Evolutionary conservation across 495 filamentous ascomycete genomes (phyloP).

Genomic region (Neurospora sp.): DNA sequence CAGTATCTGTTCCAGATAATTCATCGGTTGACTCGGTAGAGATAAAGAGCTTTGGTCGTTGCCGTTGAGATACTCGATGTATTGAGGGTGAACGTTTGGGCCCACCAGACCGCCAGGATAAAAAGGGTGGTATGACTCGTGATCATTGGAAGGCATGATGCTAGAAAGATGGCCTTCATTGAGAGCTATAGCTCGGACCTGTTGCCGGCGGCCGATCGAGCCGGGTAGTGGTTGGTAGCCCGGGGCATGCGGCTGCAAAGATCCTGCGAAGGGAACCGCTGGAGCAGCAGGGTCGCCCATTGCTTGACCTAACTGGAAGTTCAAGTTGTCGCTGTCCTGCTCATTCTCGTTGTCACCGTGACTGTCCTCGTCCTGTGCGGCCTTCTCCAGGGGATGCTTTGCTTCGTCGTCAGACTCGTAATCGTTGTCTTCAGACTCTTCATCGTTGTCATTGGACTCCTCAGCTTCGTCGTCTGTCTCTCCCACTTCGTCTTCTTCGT

Average conservation of each 20-base stretch:
- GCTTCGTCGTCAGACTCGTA: background rate
- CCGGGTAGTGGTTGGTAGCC: background rate
- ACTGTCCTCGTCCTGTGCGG: background rate
- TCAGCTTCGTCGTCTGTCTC: too few species aligned
- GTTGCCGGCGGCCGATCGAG: background rate
- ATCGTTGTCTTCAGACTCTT: background rate
- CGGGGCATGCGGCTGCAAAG: background rate
- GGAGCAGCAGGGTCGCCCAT: background rate
- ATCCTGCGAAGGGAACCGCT: background rate
- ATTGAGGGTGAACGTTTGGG: background rate
- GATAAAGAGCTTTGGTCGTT: background rate
- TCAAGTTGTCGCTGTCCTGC: background rate
- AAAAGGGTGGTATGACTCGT: background rate
- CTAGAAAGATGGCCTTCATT: background rate
- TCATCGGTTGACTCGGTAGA: background rate
- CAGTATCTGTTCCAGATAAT: background rate
- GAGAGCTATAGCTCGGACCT: background rate
- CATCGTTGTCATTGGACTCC: background rate
- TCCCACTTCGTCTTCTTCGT: background rate
- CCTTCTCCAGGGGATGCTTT: background rate
- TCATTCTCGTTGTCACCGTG: background rate
- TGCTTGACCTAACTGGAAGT: background rate
- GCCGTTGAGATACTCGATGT: background rate
- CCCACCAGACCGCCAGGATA: background rate
- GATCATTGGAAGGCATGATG: background rate